phyloP scores from a whole-genome alignment of 2,329 filamentous ascomycete genomes.

The Diaporthe sp. region DNA sequence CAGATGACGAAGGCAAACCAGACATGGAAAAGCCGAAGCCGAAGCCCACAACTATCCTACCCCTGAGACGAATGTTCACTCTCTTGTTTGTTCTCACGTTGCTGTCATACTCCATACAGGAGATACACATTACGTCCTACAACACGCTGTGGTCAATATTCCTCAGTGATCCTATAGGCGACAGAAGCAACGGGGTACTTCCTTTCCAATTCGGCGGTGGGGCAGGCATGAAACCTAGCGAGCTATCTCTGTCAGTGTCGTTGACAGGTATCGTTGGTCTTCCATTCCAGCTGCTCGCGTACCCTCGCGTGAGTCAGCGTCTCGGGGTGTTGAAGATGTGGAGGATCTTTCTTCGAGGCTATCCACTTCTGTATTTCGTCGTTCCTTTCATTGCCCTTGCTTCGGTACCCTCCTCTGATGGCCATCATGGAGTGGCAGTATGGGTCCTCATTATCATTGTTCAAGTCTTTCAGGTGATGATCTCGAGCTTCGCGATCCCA shows the following conservation, averaged over 20 bases:
- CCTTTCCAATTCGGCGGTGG: not conserved
- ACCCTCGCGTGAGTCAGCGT: not conserved
- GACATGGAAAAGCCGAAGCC: not conserved
- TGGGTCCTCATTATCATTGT: not conserved
- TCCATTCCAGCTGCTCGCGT: not conserved
- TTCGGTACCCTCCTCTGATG: not conserved
- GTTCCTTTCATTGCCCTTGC: not conserved
- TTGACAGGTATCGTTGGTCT: not conserved
- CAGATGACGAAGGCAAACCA: not conserved
- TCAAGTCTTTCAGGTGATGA: not conserved
- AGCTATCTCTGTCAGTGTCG: not conserved
- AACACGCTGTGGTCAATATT: not conserved
- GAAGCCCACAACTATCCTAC: not conserved
- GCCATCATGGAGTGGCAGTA: not conserved
- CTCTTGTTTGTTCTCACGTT: not conserved
- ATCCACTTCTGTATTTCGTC: not conserved
- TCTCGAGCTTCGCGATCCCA: not conserved
- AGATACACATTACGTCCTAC: not conserved
- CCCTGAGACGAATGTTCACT: not conserved
- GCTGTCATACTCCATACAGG: not conserved
- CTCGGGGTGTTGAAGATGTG: not conserved
- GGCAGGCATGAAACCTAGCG: not conserved
- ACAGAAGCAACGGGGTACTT: not conserved
- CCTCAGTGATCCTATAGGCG: not conserved
- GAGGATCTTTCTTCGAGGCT: not conserved